Evolutionary conservation across 2,329 filamentous ascomycete genomes (phyloP).

Genomic region (Aphanocladium album): DNA sequence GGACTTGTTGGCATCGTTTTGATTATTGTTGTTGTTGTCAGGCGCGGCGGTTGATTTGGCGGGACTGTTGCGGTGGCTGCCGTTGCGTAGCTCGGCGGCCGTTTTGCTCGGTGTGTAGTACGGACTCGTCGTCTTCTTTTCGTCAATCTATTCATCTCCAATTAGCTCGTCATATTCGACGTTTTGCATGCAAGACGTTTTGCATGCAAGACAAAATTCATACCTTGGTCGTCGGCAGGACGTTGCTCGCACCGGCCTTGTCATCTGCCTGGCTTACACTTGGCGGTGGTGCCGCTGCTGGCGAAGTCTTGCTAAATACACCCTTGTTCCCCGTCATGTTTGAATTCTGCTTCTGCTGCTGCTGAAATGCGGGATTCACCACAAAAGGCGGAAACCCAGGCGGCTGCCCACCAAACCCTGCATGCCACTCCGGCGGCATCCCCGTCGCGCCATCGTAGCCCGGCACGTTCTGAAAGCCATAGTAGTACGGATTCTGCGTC

Average conservation of each 20-base stretch:
- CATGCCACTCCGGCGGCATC: slow-evolving; percentile 2
- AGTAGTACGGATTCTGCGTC: slow-evolving; percentile 37
- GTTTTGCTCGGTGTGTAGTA: slow-evolving; percentile 15
- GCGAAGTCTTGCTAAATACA: slow-evolving; percentile 9
- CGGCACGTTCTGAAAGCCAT: slow-evolving; percentile 29
- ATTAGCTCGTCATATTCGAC: no score
- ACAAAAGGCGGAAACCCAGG: slow-evolving; percentile 17
- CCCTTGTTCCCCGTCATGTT: not conserved
- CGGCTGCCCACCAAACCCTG: slow-evolving; percentile 1
- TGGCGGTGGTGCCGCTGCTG: not conserved
- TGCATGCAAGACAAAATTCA: no score
- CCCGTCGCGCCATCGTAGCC: slow-evolving; percentile 17
- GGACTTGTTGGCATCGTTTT: not conserved
- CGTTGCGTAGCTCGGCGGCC: slow-evolving; percentile 6
- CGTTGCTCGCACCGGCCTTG: not conserved
- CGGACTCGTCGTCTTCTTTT: slow-evolving; percentile 9
- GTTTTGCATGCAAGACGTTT: no score
- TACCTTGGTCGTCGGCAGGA: slow-evolving; percentile 14
- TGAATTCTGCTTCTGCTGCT: not conserved
- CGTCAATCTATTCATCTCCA: not conserved
- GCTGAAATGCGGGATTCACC: slow-evolving; percentile 15
- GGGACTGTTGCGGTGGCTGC: slow-evolving; percentile 14
- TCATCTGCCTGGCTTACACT: slow-evolving; percentile 11
- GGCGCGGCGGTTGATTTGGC: not conserved
- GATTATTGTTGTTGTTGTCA: not conserved